These are phyloP conservation scores for Anethum foeniculum DNA, from an alignment of 140 eudicot species.

Conservation along the genomic window DNA sequence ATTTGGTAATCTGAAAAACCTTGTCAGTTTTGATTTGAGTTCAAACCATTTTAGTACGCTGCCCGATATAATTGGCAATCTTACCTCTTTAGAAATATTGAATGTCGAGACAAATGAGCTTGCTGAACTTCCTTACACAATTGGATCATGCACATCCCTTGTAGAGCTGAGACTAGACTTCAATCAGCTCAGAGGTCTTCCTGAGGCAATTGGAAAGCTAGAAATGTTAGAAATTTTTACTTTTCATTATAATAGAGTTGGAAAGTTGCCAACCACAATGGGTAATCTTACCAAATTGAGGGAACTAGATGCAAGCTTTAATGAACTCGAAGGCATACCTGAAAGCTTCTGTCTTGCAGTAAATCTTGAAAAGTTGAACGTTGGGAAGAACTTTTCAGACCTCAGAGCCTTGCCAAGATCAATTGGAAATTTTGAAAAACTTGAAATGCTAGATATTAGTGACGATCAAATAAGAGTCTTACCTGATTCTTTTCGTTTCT, in stretches of 20 bases:
- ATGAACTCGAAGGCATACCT: conserved; percentile 70
- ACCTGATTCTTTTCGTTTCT: conserved; percentile 71
- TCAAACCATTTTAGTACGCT: conserved; percentile 52
- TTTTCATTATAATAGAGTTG: conserved; percentile 57
- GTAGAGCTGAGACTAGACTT: conserved; percentile 65
- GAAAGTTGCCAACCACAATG: conserved; percentile 69
- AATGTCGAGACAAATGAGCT: conserved; percentile 63
- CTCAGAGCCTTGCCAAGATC: conserved; percentile 61
- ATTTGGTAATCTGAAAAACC: conserved; percentile 36
- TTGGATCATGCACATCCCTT: conserved; percentile 72
- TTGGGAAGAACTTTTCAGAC: conserved; percentile 82
- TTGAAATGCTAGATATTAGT: conserved; percentile 79
- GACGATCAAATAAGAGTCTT: conserved; percentile 55
- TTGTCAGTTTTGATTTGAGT: conserved; percentile 61
- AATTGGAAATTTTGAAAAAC: conserved; percentile 71
- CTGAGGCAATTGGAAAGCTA: conserved; percentile 81
- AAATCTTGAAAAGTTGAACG: conserved; percentile 40
- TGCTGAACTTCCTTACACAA: conserved; percentile 73
- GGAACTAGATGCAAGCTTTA: conserved; percentile 76
- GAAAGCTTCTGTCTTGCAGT: conserved; percentile 61
- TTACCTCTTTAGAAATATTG: conserved; percentile 48
- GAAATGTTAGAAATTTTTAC: conserved; percentile 49
- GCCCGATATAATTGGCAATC: conserved; percentile 55
- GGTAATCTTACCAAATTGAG: conserved; percentile 38
- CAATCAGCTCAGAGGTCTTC: conserved; percentile 69